Conservation (phyloP, 1,284 basidiomycete genomes). For the Leccinum fuscescens region DNA sequence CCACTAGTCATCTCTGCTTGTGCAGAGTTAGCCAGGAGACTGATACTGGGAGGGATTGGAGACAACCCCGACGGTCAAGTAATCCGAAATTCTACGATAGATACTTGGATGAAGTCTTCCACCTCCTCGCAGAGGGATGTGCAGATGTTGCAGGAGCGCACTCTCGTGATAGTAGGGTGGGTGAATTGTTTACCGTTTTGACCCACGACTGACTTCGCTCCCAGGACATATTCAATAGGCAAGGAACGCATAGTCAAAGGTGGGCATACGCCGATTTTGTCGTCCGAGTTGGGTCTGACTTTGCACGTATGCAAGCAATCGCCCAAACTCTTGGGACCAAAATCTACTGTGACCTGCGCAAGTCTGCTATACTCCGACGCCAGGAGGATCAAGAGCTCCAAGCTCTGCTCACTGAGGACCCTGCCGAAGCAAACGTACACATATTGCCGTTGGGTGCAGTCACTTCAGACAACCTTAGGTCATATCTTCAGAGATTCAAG, state of each 20-base stretch:
- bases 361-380: slow-evolving; percentile 77
- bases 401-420: slow-evolving; percentile 74
- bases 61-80: slow-evolving; percentile 22
- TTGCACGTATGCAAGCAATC: slow-evolving; percentile 37
- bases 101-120: slow-evolving; percentile 35
- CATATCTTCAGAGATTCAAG: slow-evolving; percentile 76
- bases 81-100: slow-evolving; percentile 37
- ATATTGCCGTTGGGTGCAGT: slow-evolving; percentile 81
- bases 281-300: neutral
- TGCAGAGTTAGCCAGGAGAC: slow-evolving; percentile 71
- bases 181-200: slow-evolving; percentile 14
- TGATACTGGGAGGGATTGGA: slow-evolving; percentile 45
- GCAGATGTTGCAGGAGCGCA: slow-evolving; percentile 31
- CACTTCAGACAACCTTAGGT: slow-evolving; percentile 73
- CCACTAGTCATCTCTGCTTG: slow-evolving; percentile 91
- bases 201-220: slow-evolving; percentile 5
- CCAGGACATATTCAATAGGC: slow-evolving; percentile 92
- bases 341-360: slow-evolving; percentile 87
- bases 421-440: slow-evolving; percentile 79
- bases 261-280: slow-evolving; percentile 26
- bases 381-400: slow-evolving; percentile 84
- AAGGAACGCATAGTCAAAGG: slow-evolving; percentile 98
- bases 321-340: slow-evolving; percentile 82
- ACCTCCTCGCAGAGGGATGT: slow-evolving; percentile 34
- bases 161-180: slow-evolving; percentile 87